Percentiles rank a stretch among this genome's conserved stretches.
phyloP scores from a whole-genome alignment of 306 rosid genomes.

The Vicia faba region DNA sequence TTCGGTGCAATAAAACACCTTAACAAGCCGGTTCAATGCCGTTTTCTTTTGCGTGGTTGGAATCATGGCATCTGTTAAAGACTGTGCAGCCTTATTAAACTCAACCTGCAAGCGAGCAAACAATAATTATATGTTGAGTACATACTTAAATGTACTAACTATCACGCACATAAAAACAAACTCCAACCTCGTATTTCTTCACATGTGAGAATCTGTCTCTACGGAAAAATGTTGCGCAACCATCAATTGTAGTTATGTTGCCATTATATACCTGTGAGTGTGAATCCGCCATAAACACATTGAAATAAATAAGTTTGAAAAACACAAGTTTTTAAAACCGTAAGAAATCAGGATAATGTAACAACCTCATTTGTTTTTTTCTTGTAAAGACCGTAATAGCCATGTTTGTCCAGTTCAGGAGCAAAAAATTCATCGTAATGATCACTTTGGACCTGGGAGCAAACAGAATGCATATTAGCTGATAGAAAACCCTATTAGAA shows the following conservation, averaged over 20 bases:
- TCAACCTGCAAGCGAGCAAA: conserved; percentile 77
- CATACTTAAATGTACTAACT: conserved; percentile 18
- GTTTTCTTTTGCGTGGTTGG: conserved; percentile 86
- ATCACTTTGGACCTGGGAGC: conserved; percentile 81
- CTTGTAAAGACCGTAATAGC: conserved; percentile 88
- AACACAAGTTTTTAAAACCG: background rate
- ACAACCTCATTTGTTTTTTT: conserved; percentile 92
- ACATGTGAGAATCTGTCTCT: conserved; percentile 96
- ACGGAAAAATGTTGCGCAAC: conserved; percentile 99
- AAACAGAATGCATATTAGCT: conserved; percentile 27
- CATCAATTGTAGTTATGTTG: conserved; percentile 73
- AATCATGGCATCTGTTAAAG: conserved; percentile 89
- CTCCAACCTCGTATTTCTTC: conserved; percentile 91
- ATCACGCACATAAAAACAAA: conserved; percentile 1
- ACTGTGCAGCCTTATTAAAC: conserved; percentile 98
- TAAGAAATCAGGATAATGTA: conserved; percentile 25
- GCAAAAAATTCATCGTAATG: conserved; percentile 89
- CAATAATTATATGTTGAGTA: conserved; percentile 7
- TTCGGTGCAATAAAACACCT: conserved; percentile 50
- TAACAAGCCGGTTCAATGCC: conserved; percentile 85
- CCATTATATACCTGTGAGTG: conserved; percentile 80
- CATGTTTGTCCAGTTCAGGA: conserved; percentile 98
- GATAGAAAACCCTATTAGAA: conserved; percentile 19
- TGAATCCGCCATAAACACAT: conserved; percentile 29
- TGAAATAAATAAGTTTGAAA: conserved; percentile 5